Evolutionary conservation across 2,329 filamentous ascomycete genomes (phyloP).

Genomic region (Cercospora citrullina): DNA sequence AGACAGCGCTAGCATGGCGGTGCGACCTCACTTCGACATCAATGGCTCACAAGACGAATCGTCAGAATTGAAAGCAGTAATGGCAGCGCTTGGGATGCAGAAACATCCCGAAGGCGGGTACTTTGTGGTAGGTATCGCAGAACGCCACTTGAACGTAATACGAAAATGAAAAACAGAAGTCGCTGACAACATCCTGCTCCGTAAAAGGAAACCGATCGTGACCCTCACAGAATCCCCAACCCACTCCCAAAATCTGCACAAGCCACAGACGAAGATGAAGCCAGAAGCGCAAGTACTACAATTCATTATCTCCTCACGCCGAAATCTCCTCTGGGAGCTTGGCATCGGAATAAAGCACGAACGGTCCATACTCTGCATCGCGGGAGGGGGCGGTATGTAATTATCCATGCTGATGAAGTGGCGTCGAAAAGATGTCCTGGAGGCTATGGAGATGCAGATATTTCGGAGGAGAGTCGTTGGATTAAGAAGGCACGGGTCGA

Average conservation of each 20-base stretch:
- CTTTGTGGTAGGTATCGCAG: conserved; percentile 44
- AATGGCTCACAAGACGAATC: conserved; percentile 18
- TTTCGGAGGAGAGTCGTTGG: conserved; percentile 52
- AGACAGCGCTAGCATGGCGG: neutral
- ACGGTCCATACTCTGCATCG: conserved; percentile 64
- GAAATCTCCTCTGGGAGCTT: conserved; percentile 55
- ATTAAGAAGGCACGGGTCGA: conserved; percentile 55
- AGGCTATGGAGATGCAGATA: conserved; percentile 48
- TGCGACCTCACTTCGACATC: conserved; percentile 9
- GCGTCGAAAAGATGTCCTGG: conserved; percentile 22
- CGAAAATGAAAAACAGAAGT: too few species aligned
- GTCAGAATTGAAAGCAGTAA: conserved; percentile 39
- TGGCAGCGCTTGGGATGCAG: conserved; percentile 51
- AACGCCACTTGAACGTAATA: too few species aligned
- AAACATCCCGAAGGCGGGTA: conserved; percentile 66
- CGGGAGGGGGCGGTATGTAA: conserved; percentile 63
- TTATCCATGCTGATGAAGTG: conserved; percentile 60
- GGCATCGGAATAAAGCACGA: conserved; percentile 63
- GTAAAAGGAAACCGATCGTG: conserved; percentile 57
- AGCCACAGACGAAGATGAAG: conserved; percentile 17
- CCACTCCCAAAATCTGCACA: conserved; percentile 48
- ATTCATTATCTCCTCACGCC: conserved; percentile 68
- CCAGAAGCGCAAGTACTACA: conserved; percentile 58
- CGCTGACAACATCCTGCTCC: neutral
- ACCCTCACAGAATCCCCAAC: conserved; percentile 55